Evolutionary conservation across 768 basidiomycete species (phyloP), one percentile per base, ranked within the genome.

Genomic region (Hygrophorus pudorinus): DNA sequence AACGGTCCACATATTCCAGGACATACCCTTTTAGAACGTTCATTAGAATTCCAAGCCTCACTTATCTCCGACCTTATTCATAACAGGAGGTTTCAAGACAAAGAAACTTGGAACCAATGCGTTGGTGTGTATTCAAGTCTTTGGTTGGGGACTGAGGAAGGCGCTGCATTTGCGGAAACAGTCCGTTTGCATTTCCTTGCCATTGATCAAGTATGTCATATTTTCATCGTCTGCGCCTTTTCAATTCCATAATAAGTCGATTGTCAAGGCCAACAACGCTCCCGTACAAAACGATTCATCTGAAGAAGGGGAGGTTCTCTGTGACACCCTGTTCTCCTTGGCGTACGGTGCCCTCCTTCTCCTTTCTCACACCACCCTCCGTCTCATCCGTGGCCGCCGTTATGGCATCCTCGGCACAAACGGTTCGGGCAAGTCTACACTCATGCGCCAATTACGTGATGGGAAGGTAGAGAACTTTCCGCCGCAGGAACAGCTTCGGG

Each of bases 401-500:
- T 98, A 98, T 65, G 93, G 94, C 57, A 90, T 98, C 53, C 80
- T 94, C 38, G 94, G 92, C 21, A 74, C 85, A n/a, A 98, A 98
- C 61, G 94, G 94, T 48, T 84, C 87, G 46, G 94, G 94, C 51
- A 98, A 98, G 65, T 87, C 85, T 13, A 97, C 94, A 2, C 76
- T 98, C 34, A 82, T 98, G 82, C 88, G 92, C 55, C 92, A 94
- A 57, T 78, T 97, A 49, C 79, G 88, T 46, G 91, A 94, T 57
- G 85, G 88, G 47, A 97, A 97, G 66, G 85, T 88, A 5, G 94
- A 98, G 65, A 92, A 92, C 59, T 98, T 97, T 66, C 94, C 94
- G 14, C 76, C 89, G 4, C 90, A 81, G 52, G 79, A 81, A 49
- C 73, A 91, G 62, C 68, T 98, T 40, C 78, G 86, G 38, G 86